Evolutionary conservation across 2,329 filamentous ascomycete genomes (phyloP).

Genomic region (Aspergillus sp.): DNA sequence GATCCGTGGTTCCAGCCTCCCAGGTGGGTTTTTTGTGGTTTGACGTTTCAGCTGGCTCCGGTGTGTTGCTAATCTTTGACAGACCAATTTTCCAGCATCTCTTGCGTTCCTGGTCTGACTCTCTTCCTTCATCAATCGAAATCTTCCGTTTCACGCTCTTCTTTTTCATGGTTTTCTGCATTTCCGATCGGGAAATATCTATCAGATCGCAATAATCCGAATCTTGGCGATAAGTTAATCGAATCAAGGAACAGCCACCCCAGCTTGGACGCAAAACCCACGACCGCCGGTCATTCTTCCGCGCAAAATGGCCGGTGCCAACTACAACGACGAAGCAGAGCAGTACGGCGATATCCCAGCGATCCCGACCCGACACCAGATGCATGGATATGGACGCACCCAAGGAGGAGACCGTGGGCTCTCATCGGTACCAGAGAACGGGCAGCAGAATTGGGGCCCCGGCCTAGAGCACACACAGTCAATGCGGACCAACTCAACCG

Average conservation of each 20-base stretch:
- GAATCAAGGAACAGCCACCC: background rate
- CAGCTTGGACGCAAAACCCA: background rate
- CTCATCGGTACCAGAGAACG: conserved; percentile 15
- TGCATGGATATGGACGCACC: conserved; percentile 5
- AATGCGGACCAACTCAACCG: conserved; percentile 37
- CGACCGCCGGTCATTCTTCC: background rate
- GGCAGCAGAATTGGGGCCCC: conserved; percentile 11
- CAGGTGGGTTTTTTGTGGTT: background rate
- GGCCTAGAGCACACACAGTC: conserved; percentile 28
- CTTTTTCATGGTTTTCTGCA: background rate
- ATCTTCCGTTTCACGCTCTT: background rate
- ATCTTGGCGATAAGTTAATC: background rate
- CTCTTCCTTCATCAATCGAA: background rate
- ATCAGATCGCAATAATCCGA: background rate
- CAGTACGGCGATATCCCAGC: conserved; percentile 15
- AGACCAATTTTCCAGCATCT: background rate
- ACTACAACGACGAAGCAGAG: background rate
- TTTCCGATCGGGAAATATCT: background rate
- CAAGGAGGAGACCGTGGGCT: conserved; percentile 7
- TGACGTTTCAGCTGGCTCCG: conserved; percentile 12
- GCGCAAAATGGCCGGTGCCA: background rate
- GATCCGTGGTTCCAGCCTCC: conserved; percentile 16
- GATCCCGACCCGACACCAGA: conserved; percentile 8
- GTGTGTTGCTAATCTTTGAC: background rate
- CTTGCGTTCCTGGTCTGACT: background rate